These are phyloP conservation scores for Calonectria pseudoturangicola DNA, from an alignment of 2,329 filamentous ascomycete species.

Conservation along the genomic window DNA sequence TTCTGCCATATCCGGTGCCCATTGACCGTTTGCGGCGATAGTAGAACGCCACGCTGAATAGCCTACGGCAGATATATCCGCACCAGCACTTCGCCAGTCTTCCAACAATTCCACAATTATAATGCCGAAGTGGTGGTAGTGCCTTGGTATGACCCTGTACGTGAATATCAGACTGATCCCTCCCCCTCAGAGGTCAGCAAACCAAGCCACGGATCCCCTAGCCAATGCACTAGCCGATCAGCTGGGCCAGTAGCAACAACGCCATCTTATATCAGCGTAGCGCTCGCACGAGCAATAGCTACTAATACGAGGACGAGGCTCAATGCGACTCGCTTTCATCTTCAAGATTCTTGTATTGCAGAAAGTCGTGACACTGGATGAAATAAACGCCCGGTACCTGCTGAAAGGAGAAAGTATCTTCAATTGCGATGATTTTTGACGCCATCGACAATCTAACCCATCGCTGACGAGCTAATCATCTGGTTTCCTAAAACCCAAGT, in stretches of 20 bases:
- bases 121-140: neutral
- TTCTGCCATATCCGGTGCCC: constrained; percentile 7
- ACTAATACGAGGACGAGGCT: no score
- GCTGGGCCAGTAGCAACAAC: neutral
- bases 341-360: no score
- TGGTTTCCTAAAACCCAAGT: no score
- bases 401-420: no score
- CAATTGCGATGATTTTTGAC: no score
- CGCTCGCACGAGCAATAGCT: no score
- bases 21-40: constrained; percentile 9
- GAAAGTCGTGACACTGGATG: no score
- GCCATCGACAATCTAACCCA: no score
- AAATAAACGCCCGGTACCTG: no score
- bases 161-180: neutral
- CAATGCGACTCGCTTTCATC: no score
- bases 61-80: constrained; percentile 9
- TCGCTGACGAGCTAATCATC: no score
- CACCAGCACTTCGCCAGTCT: constrained; percentile 21
- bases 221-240: neutral
- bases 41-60: neutral
- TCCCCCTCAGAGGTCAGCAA: constrained; percentile 10
- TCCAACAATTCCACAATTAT: constrained; percentile 23
- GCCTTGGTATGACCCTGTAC: constrained; percentile 1
- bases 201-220: constrained; percentile 11
- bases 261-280: no score